A percentile compares a stretch with the other conserved stretches of the same genome.
Conservation (phyloP, 2,329 filamentous ascomycete genomes). For the Mycosphaerella sp. region DNA sequence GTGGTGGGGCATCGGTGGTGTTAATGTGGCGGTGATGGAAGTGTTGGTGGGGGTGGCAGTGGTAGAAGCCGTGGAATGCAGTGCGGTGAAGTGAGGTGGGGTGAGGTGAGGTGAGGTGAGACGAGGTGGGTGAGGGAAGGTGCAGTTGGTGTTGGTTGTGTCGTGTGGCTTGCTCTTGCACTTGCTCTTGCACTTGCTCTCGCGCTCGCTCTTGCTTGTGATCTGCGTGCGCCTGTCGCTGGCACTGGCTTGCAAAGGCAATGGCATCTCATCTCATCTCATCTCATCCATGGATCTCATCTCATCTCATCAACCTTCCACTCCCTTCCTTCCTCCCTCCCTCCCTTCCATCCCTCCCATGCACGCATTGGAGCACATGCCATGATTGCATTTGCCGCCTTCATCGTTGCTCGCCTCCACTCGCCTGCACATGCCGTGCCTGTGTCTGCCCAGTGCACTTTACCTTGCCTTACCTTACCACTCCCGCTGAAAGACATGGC, state of each 20-base stretch:
- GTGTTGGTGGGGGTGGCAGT: conserved; percentile 8
- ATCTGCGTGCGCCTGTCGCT: no score
- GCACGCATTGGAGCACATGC: no score
- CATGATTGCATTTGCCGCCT: neutral
- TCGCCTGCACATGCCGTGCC: neutral
- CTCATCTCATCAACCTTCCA: neutral
- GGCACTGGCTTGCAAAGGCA: no score
- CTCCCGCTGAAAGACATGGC: neutral
- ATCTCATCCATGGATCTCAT: no score
- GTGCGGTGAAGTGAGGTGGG: neutral
- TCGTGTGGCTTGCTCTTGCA: neutral
- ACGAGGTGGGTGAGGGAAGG: neutral
- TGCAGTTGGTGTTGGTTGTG: neutral
- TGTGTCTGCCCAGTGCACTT: no score
- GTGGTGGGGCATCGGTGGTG: neutral
- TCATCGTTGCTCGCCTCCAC: neutral
- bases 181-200: neutral
- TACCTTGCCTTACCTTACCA: neutral
- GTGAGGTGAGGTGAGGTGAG: neutral
- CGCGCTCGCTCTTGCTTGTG: neutral
- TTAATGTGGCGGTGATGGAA: neutral
- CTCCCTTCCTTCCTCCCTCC: neutral
- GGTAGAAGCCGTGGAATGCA: conserved; percentile 4
- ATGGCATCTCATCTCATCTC: neutral
- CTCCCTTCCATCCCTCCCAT: no score